A percentile compares a stretch with the other conserved stretches of the same genome.
Conservation (phyloP, 2,329 filamentous ascomycete species). For the Cladosporium oxysporum region DNA sequence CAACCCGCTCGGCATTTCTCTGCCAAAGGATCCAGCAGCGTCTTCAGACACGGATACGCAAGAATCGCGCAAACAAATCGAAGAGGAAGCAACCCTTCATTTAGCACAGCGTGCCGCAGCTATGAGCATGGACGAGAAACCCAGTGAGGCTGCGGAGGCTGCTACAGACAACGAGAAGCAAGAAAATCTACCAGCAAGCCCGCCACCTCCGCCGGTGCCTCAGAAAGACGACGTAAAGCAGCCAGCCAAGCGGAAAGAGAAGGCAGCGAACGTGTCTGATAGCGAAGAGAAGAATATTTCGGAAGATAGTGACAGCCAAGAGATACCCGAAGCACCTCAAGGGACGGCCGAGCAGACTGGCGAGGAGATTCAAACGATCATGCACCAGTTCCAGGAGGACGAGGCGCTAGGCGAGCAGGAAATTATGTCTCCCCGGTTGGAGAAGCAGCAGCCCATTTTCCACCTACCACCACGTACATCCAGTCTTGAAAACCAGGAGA, state of each 20-base stretch:
- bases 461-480: constrained; percentile 80
- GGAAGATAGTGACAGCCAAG: constrained; percentile 29
- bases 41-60: neutral
- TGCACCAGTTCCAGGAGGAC: constrained; percentile 87
- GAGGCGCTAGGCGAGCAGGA: constrained; percentile 68
- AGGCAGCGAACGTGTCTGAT: constrained; percentile 16
- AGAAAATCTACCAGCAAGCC: constrained; percentile 27
- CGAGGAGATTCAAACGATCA: constrained; percentile 92
- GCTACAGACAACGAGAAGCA: constrained; percentile 23
- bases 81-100: constrained; percentile 35
- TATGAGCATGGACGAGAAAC: constrained; percentile 25
- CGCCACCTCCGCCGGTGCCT: constrained; percentile 35
- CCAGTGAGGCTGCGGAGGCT: constrained; percentile 8
- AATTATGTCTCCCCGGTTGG: constrained; percentile 87
- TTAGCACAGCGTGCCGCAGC: constrained; percentile 33
- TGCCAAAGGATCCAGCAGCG: neutral
- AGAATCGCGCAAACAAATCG: constrained; percentile 24
- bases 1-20: neutral
- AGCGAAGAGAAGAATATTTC: constrained; percentile 36
- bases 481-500: constrained; percentile 68
- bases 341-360: constrained; percentile 44
- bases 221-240: constrained; percentile 31
- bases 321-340: constrained; percentile 52
- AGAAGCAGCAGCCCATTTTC: constrained; percentile 77
- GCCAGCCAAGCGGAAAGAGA: constrained; percentile 15